A percentile compares a stretch with the other conserved stretches of the same genome.
These are phyloP conservation scores for Boletus sp. DNA, from an alignment of 768 basidiomycete genomes.

Conservation along the genomic window DNA sequence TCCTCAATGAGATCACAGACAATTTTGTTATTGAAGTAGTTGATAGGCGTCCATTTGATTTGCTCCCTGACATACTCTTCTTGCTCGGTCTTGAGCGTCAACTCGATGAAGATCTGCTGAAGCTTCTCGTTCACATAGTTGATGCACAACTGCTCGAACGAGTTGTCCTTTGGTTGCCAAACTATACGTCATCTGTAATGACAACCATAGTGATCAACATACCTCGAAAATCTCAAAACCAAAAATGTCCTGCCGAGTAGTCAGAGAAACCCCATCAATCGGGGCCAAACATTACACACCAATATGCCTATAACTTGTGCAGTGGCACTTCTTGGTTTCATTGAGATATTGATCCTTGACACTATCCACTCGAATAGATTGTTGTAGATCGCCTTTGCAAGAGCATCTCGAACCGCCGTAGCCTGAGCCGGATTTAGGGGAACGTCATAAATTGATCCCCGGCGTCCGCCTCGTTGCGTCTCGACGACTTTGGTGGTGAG, in stretches of 20 bases:
- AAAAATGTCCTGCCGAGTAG: constrained; percentile 77
- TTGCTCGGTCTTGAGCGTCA: constrained; percentile 98
- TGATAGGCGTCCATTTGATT: constrained; percentile 99
- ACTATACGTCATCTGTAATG: constrained; percentile 1
- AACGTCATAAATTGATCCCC: constrained; percentile 97
- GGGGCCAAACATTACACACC: constrained; percentile 39
- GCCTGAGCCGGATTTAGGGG: constrained; percentile 94
- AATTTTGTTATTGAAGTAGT: constrained; percentile 98
- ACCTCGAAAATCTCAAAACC: constrained; percentile 99
- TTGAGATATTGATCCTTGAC: constrained; percentile 90
- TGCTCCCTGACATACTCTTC: constrained; percentile 98
- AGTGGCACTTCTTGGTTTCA: constrained; percentile 78
- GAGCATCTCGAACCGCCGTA: constrained; percentile 80
- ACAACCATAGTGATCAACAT: constrained; percentile 8
- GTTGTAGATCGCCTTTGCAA: constrained; percentile 96
- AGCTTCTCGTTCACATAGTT: constrained; percentile 99
- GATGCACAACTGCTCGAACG: constrained; percentile 97
- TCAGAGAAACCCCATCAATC: neutral
- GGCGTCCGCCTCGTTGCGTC: constrained; percentile 86
- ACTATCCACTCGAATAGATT: constrained; percentile 99
- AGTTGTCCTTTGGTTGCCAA: constrained; percentile 70
- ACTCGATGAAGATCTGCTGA: constrained; percentile 98
- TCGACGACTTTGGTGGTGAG: constrained; percentile 85
- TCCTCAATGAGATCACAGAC: constrained; percentile 99
- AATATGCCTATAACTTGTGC: constrained; percentile 91